Base-by-base conservation (phyloP, 495 filamentous ascomycete species). In the Penicillium subrubescens region DNA sequence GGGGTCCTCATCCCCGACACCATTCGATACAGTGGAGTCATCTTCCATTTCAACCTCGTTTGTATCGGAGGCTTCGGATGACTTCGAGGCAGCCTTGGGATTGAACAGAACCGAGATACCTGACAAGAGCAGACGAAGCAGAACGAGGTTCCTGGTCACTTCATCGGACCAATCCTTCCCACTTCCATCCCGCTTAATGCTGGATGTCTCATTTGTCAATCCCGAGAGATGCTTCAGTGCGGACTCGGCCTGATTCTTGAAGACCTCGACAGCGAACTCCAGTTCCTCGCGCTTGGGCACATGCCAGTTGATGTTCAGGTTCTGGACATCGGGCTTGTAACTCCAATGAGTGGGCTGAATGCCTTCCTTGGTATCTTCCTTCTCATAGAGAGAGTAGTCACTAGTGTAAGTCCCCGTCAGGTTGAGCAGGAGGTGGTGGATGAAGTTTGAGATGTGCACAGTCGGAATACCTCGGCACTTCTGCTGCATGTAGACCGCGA, bases 91-190 rank as follows among this genome's bases (percentile, higher is more conserved):
- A 21, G 87, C 82, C 62, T 89, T 86, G 4, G 92, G 84, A 63
- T 97, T 92, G 67, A 98, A 98, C 8, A 99, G 83, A 1, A 91
- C 86, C 10, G 94, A 91, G 11, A 97, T 86, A 43, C 95, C 95
- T 14, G 93, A 96, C 57, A 97, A 83, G 31, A 96, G 83, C 37
- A 99, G 84, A 61, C 94, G 84, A 19, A 98, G 79, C 53, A 97
- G 89, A 3, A 92, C 89, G 52, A 99, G 76, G 73, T 96, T 96
- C 61, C 95, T 81, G 5, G 93, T 92, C 34, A 97, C 89, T 75
- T 98, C 96, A 76, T 99, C 95, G 0, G 94, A 97, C 95, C 95
- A 99, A 67, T 96, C 94, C 75, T 98, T 98, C 57, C 94, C 95
- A 71, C 91, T 96, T 48, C 95, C 95, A 68, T 96, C 93, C 48